These are phyloP conservation scores for Diaporthe aspalathi DNA, from an alignment of 2,329 filamentous ascomycete species.

Conservation along the genomic window DNA sequence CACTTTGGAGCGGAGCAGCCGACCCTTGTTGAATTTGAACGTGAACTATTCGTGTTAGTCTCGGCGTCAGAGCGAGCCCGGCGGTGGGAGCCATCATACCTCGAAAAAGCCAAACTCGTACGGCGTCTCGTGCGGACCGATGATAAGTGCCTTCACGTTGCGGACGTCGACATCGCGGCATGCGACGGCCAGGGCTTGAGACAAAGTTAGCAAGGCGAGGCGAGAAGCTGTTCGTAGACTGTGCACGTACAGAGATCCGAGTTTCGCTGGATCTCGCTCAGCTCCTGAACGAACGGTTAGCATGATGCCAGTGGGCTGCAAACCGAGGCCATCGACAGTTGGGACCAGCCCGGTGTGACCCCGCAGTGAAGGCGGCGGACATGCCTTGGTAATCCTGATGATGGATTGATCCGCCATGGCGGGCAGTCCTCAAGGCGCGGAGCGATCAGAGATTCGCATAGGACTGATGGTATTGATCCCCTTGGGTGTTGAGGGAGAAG, in stretches of 20 bases:
- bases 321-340: conserved; percentile 13
- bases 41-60: conserved; percentile 69
- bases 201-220: conserved; percentile 41
- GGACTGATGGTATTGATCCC: conserved; percentile 9
- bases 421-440: conserved; percentile 40
- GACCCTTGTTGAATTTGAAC: conserved; percentile 81
- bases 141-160: conserved; percentile 86
- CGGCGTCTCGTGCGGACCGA: conserved; percentile 92
- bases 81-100: conserved; percentile 59
- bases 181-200: conserved; percentile 82
- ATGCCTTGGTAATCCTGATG: conserved; percentile 85
- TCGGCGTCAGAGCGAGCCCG: conserved; percentile 1
- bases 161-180: conserved; percentile 90
- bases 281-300: conserved; percentile 68
- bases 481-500: not conserved
- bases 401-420: conserved; percentile 86
- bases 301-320: conserved; percentile 20
- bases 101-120: conserved; percentile 99
- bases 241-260: conserved; percentile 80
- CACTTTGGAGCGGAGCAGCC: conserved; percentile 29
- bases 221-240: conserved; percentile 1
- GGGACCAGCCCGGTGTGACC: conserved; percentile 36
- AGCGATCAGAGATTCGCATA: conserved; percentile 32
- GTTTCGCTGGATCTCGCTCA: conserved; percentile 85
- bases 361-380: conserved; percentile 43